A percentile compares a stretch with the other conserved stretches of the same genome.
phyloP scores from a whole-genome alignment of 768 basidiomycete genomes.

The Pleurotus platypus region DNA sequence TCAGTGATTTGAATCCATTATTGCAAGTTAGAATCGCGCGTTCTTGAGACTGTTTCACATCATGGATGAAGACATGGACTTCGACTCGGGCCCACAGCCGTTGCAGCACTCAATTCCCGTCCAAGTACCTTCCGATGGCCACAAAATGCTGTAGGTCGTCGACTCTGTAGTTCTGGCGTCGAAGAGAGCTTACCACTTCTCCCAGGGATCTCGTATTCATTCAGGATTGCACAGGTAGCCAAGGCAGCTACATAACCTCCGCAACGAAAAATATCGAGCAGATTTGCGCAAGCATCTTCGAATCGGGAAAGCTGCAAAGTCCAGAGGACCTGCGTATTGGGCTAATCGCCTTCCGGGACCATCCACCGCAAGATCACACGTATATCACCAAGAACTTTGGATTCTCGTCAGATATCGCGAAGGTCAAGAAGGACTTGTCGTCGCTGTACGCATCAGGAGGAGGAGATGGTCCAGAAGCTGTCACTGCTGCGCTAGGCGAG shows the following conservation, averaged over 20 bases:
- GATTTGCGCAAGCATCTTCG: conserved; percentile 92
- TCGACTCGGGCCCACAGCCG: conserved; percentile 34
- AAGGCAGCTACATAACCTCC: conserved; percentile 87
- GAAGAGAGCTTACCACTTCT: neutral
- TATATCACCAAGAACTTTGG: conserved; percentile 93
- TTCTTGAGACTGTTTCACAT: conserved; percentile 19
- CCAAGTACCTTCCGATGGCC: conserved; percentile 27
- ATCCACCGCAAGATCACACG: conserved; percentile 96
- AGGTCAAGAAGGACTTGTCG: conserved; percentile 82
- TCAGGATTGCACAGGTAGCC: conserved; percentile 92
- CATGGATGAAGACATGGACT: conserved; percentile 85
- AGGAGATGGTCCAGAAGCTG: conserved; percentile 95
- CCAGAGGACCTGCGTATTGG: conserved; percentile 89
- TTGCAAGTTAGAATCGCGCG: neutral
- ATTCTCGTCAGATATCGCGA: conserved; percentile 87
- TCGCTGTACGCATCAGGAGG: conserved; percentile 86
- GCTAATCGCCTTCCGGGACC: conserved; percentile 92
- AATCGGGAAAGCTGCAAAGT: conserved; percentile 86
- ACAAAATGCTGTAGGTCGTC: conserved; percentile 72
- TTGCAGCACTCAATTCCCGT: conserved; percentile 15
- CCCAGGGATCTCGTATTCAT: conserved; percentile 89
- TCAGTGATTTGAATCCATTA: conserved; percentile 10
- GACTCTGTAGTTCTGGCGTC: conserved; percentile 10
- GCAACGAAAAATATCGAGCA: conserved; percentile 96
- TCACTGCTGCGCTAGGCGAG: conserved; percentile 89